These are phyloP conservation scores for Colletotrichum graminicola DNA, from an alignment of 2,329 filamentous ascomycete species.

Conservation along the genomic window DNA sequence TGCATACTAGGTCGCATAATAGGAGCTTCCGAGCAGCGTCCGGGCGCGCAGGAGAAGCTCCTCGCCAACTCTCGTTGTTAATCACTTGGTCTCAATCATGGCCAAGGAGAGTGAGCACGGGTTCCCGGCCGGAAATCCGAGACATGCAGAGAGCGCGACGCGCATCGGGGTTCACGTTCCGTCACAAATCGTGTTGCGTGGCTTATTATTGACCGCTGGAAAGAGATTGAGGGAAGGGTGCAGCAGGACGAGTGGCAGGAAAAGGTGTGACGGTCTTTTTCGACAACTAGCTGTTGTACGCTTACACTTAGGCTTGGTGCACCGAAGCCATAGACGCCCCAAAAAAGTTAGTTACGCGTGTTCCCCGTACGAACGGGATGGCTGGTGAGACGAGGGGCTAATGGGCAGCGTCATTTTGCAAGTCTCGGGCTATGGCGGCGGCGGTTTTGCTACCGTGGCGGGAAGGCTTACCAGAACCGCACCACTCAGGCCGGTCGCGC, in stretches of 20 bases:
- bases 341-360: background rate
- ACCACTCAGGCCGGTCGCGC: background rate
- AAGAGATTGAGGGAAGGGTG: background rate
- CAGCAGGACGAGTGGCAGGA: background rate
- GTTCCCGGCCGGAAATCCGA: background rate
- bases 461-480: background rate
- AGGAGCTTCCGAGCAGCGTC: background rate
- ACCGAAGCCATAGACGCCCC: background rate
- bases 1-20: too few species aligned
- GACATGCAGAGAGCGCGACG: slow-evolving; percentile 6
- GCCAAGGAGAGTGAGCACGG: background rate
- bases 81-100: background rate
- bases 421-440: slow-evolving; percentile 10
- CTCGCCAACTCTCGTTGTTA: background rate
- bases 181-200: slow-evolving; percentile 1
- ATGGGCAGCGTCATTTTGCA: slow-evolving; percentile 1
- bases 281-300: background rate
- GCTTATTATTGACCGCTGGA: background rate
- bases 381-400: slow-evolving; percentile 14
- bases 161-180: background rate
- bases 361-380: background rate
- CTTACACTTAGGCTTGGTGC: background rate
- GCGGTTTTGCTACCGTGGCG: background rate
- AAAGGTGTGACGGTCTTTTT: background rate
- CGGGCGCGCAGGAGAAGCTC: background rate